These are phyloP conservation scores for Suillus brevipes DNA, from an alignment of 768 basidiomycete genomes.

Conservation along the genomic window DNA sequence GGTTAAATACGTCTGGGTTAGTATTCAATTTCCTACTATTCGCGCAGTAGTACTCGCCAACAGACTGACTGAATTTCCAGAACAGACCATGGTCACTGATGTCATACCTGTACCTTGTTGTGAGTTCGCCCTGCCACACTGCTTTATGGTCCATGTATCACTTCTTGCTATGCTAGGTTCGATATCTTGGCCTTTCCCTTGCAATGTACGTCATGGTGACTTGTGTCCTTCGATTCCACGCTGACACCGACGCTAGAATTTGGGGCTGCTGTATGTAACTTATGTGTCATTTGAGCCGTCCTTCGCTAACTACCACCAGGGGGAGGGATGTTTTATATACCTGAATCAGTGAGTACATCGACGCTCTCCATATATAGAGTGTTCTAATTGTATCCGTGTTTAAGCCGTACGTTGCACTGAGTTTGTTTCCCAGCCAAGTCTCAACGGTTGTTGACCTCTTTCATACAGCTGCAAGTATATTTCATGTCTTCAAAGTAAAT, in stretches of 20 bases:
- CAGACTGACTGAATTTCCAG: not conserved
- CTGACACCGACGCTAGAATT: not conserved
- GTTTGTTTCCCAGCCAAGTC: not conserved
- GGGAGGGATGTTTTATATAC: not conserved
- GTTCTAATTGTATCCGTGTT: not conserved
- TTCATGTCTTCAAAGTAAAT: not conserved
- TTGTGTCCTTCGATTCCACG: not conserved
- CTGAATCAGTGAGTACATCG: not conserved
- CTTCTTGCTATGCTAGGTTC: not conserved
- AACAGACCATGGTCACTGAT: not conserved
- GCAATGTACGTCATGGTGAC: not conserved
- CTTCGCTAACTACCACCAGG: not conserved
- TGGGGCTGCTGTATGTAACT: not conserved
- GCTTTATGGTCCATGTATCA: not conserved
- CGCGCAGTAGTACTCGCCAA: no score
- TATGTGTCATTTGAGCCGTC: not conserved
- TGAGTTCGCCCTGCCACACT: not conserved
- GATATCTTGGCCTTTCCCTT: not conserved
- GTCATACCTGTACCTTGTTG: not conserved
- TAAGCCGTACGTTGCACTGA: not conserved
- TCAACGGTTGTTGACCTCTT: not conserved
- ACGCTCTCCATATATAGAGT: not conserved
- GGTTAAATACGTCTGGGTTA: constrained; percentile 1
- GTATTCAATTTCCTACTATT: not conserved
- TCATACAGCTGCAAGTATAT: not conserved